Evolutionary conservation across 768 basidiomycete genomes (phyloP).

Genomic region (Baorangia bicolor): DNA sequence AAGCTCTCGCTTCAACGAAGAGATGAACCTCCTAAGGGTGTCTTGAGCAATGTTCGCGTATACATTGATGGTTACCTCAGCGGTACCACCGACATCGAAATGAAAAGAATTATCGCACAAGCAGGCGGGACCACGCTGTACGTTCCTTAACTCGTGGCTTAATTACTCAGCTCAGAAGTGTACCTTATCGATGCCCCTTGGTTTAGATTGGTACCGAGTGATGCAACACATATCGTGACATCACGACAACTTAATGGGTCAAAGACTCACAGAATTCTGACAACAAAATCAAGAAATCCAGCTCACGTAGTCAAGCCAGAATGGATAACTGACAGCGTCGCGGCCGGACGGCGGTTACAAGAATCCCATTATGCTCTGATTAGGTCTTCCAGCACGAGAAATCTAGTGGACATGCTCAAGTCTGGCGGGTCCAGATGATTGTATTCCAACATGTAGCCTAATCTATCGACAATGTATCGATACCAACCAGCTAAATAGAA

Average conservation of each 20-base stretch:
- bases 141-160: conserved; percentile 16
- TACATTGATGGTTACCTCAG: conserved; percentile 72
- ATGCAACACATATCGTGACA: conserved; percentile 77
- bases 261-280: conserved; percentile 67
- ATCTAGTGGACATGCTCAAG: conserved; percentile 40
- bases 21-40: conserved; percentile 18
- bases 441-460: not conserved
- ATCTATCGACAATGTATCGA: conserved; percentile 8
- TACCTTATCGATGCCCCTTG: not conserved
- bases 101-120: conserved; percentile 63
- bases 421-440: conserved; percentile 15
- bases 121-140: conserved; percentile 71
- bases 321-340: conserved; percentile 72
- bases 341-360: conserved; percentile 53
- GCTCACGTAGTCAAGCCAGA: conserved; percentile 70
- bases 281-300: conserved; percentile 45
- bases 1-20: conserved; percentile 42
- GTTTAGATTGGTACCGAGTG: conserved; percentile 51
- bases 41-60: conserved; percentile 47
- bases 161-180: no score
- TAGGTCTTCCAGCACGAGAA: conserved; percentile 37
- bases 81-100: conserved; percentile 76
- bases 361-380: conserved; percentile 61
- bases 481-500: conserved; percentile 1
- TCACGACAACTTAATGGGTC: conserved; percentile 68